phyloP scores from a whole-genome alignment of 257 asterid species.

The Solanum piurae region DNA sequence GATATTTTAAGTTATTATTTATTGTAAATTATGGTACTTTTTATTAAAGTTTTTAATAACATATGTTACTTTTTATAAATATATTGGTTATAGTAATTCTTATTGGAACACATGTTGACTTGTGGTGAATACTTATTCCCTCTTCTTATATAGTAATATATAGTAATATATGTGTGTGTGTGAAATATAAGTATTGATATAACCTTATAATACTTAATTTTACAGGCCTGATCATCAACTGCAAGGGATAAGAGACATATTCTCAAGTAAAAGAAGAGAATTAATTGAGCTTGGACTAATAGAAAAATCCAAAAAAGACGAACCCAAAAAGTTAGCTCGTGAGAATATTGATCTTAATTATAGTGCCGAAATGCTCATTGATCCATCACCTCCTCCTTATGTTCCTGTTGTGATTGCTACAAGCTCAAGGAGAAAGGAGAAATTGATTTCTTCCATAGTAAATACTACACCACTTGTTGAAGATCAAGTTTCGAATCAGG shows the following conservation, averaged over 20 bases:
- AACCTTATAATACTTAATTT: background rate
- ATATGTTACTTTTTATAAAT: too few relatives aligned
- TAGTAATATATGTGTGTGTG: too few relatives aligned
- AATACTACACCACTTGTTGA: background rate
- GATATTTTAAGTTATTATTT: too few relatives aligned
- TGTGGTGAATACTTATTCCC: too few relatives aligned
- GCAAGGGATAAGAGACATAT: background rate
- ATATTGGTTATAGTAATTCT: too few relatives aligned
- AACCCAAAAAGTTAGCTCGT: background rate
- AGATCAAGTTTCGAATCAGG: background rate
- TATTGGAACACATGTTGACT: too few relatives aligned
- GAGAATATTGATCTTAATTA: background rate
- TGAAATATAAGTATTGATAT: background rate
- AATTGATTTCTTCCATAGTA: constrained; percentile 4
- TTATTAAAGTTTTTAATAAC: too few relatives aligned
- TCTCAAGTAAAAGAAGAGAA: background rate
- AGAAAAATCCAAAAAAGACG: background rate
- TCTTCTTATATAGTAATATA: too few relatives aligned
- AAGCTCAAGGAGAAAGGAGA: constrained; percentile 3
- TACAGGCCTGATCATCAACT: constrained; percentile 7
- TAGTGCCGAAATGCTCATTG: background rate
- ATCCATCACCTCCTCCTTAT: background rate
- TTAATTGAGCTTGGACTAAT: background rate
- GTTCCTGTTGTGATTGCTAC: too few relatives aligned
- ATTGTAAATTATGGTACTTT: too few relatives aligned